Evolutionary conservation across 306 rosid species (phyloP).

Genomic region (Amphicarpaea edgeworthii): DNA sequence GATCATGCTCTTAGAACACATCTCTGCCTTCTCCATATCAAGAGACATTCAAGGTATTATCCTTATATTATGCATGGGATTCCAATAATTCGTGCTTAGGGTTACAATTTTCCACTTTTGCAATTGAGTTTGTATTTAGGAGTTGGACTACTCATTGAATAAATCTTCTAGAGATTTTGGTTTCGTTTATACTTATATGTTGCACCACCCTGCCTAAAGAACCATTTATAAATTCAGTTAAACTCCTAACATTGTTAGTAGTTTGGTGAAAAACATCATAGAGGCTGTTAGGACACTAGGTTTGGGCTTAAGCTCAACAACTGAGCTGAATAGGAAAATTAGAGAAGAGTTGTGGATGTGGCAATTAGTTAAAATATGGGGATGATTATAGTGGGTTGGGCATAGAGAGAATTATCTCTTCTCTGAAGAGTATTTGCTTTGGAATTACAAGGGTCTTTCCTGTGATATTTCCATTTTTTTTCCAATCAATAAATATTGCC

Average conservation of each 20-base stretch:
- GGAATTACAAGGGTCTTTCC: too few relatives aligned
- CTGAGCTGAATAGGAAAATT: too few relatives aligned
- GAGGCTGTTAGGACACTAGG: too few relatives aligned
- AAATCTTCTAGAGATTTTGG: conserved; percentile 15
- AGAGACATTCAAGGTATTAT: not conserved
- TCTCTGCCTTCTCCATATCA: not conserved
- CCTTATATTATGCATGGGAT: too few relatives aligned
- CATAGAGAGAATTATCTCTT: too few relatives aligned
- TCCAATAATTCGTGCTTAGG: not conserved
- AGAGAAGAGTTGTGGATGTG: too few relatives aligned
- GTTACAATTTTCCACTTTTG: conserved; percentile 9
- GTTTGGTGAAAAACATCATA: conserved; percentile 22
- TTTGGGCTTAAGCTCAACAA: too few relatives aligned
- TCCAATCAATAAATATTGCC: too few relatives aligned
- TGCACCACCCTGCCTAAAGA: conserved; percentile 16
- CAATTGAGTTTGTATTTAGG: conserved; percentile 16
- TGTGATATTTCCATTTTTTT: too few relatives aligned
- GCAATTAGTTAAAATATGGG: too few relatives aligned
- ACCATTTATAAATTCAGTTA: not conserved
- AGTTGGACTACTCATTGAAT: conserved; percentile 4
- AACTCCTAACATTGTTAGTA: conserved; percentile 1
- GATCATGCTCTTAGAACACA: not conserved
- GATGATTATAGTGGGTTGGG: too few relatives aligned
- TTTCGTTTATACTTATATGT: not conserved
- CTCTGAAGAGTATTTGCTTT: too few relatives aligned